phyloP scores from a whole-genome alignment of 140 eudicot species.

The Oenanthe javanica region DNA sequence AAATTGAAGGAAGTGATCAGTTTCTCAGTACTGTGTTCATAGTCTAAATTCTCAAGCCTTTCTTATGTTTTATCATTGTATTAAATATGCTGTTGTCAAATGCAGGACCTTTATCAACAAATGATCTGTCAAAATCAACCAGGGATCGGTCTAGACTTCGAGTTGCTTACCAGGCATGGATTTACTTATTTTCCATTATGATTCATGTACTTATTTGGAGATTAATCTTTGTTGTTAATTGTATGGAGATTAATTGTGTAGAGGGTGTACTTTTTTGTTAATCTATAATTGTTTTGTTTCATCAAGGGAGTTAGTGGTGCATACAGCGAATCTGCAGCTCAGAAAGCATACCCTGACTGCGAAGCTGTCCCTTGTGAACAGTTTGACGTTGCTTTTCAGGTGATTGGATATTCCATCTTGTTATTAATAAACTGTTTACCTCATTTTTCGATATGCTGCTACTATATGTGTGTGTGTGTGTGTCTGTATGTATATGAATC shows the following conservation, averaged over 20 bases:
- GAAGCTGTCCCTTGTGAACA: slow-evolving; percentile 92
- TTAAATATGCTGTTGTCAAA: slow-evolving; percentile 11
- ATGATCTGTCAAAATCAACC: slow-evolving; percentile 26
- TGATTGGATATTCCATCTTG: slow-evolving; percentile 17
- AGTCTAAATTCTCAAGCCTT: neutral
- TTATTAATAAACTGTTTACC: neutral
- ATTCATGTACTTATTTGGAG: neutral
- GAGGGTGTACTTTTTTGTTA: neutral
- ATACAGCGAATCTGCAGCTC: slow-evolving; percentile 84
- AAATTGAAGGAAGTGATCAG: neutral
- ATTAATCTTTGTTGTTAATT: neutral
- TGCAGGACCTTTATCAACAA: slow-evolving; percentile 64
- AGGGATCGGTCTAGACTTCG: slow-evolving; percentile 62
- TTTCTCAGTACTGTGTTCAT: neutral
- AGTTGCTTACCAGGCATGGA: slow-evolving; percentile 81
- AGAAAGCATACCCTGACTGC: slow-evolving; percentile 81
- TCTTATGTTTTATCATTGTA: slow-evolving; percentile 1
- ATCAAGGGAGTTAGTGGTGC: slow-evolving; percentile 86
- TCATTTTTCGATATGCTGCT: neutral
- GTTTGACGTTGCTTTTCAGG: slow-evolving; percentile 81
- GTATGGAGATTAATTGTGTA: neutral
- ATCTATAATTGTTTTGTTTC: neutral
- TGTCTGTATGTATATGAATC: too few relatives aligned
- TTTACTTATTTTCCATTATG: slow-evolving; percentile 5
- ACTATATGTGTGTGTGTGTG: too few relatives aligned